phyloP scores from a whole-genome alignment of 129 eudicot genomes.

The Smallanthus sonchifolius region DNA sequence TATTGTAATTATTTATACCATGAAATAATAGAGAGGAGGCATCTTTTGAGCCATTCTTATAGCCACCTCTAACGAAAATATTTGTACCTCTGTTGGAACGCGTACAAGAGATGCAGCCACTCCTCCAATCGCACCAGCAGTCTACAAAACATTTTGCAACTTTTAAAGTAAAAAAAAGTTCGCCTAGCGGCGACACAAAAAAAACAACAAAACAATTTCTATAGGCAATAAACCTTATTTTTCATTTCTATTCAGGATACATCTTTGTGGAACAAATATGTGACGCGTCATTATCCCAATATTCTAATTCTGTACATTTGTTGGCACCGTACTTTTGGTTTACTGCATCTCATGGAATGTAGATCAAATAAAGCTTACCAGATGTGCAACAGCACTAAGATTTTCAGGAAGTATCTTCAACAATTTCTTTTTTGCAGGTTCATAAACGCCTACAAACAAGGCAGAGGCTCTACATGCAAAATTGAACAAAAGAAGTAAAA shows the following conservation, averaged over 20 bases:
- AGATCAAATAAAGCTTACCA: slow-evolving; percentile 42
- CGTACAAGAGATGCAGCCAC: slow-evolving; percentile 94
- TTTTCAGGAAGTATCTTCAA: slow-evolving; percentile 75
- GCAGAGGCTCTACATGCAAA: slow-evolving; percentile 77
- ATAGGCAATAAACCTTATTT: background rate
- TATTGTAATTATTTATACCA: too few relatives aligned
- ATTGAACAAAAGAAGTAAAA: background rate
- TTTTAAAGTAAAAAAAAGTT: slow-evolving; percentile 10
- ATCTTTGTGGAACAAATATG: background rate
- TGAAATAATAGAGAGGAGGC: too few relatives aligned
- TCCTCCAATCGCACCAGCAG: slow-evolving; percentile 94
- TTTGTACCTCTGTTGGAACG: slow-evolving; percentile 87
- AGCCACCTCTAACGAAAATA: background rate
- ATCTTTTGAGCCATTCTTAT: too few relatives aligned
- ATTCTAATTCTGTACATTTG: slow-evolving; percentile 5
- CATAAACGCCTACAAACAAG: slow-evolving; percentile 84
- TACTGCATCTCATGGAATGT: slow-evolving; percentile 4
- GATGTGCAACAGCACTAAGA: slow-evolving; percentile 88
- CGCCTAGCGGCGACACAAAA: background rate
- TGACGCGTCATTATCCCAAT: background rate
- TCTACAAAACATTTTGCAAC: slow-evolving; percentile 43
- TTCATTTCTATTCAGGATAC: background rate
- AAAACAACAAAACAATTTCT: background rate
- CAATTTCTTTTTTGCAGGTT: slow-evolving; percentile 86
- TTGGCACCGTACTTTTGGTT: background rate